Evolutionary conservation across 2,329 filamentous ascomycete species (phyloP).

Genomic region (Fonsecaea pugnacius): DNA sequence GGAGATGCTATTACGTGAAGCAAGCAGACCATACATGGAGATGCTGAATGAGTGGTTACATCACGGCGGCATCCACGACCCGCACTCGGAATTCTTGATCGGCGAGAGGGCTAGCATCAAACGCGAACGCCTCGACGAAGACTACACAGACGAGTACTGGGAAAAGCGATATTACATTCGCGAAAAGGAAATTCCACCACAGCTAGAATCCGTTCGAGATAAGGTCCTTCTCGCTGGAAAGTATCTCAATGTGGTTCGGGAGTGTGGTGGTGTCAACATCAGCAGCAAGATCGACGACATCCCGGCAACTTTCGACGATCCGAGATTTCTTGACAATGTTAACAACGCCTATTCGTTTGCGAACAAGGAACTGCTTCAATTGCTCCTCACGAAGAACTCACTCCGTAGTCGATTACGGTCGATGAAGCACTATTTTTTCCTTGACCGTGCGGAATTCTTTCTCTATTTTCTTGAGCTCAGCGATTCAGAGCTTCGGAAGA

Average conservation of each 20-base stretch:
- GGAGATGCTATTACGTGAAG: constrained; percentile 80
- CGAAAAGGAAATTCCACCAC: constrained; percentile 86
- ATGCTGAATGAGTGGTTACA: constrained; percentile 99
- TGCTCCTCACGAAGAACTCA: constrained; percentile 90
- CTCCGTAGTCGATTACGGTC: constrained; percentile 85
- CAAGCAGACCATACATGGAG: constrained; percentile 91
- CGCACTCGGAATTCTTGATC: constrained; percentile 89
- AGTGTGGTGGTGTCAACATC: constrained; percentile 94
- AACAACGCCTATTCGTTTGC: constrained; percentile 93
- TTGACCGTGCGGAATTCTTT: constrained; percentile 97
- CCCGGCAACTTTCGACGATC: constrained; percentile 91
- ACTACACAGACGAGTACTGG: constrained; percentile 99
- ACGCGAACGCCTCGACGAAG: constrained; percentile 85
- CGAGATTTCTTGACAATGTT: constrained; percentile 90
- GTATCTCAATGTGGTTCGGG: constrained; percentile 95
- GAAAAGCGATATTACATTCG: constrained; percentile 95
- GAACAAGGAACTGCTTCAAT: constrained; percentile 87
- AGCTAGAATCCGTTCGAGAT: constrained; percentile 86
- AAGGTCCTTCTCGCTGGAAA: constrained; percentile 95
- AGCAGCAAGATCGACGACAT: constrained; percentile 82
- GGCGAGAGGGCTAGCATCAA: constrained; percentile 96
- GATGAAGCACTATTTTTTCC: constrained; percentile 98
- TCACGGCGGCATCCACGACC: constrained; percentile 91
- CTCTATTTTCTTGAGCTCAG: constrained; percentile 95
- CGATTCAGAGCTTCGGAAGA: constrained; percentile 85